These are phyloP conservation scores for Annulohypoxylon bovei DNA, from an alignment of 495 filamentous ascomycete genomes.

Conservation along the genomic window DNA sequence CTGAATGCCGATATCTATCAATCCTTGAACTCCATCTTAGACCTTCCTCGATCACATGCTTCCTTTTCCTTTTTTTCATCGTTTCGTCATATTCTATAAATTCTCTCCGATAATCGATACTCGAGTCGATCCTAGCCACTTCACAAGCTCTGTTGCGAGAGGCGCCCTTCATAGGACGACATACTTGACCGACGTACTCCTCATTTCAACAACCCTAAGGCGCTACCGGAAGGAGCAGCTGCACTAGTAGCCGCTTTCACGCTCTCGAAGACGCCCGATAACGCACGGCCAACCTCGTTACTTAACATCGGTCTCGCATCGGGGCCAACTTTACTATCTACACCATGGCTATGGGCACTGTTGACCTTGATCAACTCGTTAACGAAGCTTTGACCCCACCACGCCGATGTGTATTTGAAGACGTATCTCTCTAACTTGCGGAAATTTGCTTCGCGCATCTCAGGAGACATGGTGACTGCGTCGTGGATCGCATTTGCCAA, in stretches of 20 bases:
- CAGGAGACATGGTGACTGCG: conserved; percentile 84
- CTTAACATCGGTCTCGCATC: conserved; percentile 34
- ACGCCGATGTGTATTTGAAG: conserved; percentile 91
- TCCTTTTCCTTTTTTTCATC: conserved; percentile 10
- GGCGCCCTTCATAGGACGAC: not conserved
- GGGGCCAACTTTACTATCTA: conserved; percentile 38
- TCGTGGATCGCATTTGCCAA: conserved; percentile 85
- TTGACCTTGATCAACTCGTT: conserved; percentile 75
- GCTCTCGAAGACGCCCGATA: conserved; percentile 45
- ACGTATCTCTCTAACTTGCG: conserved; percentile 84
- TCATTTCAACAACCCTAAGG: conserved; percentile 37
- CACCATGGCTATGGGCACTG: conserved; percentile 41
- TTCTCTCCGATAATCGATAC: conserved; percentile 1
- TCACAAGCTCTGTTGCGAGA: not conserved
- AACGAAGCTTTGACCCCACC: conserved; percentile 97
- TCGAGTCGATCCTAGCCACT: not conserved
- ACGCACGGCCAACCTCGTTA: conserved; percentile 40
- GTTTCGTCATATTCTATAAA: conserved; percentile 7
- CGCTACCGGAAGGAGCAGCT: conserved; percentile 43
- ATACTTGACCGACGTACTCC: not conserved
- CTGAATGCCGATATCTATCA: conserved; percentile 26
- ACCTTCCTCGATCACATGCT: conserved; percentile 27
- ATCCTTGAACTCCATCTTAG: conserved; percentile 30
- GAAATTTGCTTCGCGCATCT: conserved; percentile 83
- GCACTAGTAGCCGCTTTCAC: conserved; percentile 45